Percentiles rank a stretch among this genome's conserved stretches.
Conservation (phyloP, 768 basidiomycete species). For the Lactarius quietus region DNA sequence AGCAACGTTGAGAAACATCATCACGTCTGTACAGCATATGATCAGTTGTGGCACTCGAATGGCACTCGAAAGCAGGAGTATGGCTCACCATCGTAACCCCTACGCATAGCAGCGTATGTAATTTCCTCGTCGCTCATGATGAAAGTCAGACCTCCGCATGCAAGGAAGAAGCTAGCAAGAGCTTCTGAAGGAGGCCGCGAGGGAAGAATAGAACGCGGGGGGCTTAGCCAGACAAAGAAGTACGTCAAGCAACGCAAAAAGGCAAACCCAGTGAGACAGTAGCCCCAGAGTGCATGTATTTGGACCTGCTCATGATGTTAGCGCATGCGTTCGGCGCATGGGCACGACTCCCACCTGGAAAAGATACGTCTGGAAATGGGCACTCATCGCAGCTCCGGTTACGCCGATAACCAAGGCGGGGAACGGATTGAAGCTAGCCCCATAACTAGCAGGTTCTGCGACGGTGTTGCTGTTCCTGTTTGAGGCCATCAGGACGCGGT, state of each 20-base stretch:
- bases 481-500: slow-evolving; percentile 34
- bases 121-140: slow-evolving; percentile 89
- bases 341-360: slow-evolving; percentile 57
- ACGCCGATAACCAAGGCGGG: slow-evolving; percentile 92
- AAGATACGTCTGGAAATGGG: slow-evolving; percentile 86
- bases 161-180: slow-evolving; percentile 79
- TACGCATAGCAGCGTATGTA: slow-evolving; percentile 86
- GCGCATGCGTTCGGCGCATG: neutral
- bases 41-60: slow-evolving; percentile 4
- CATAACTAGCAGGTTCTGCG: slow-evolving; percentile 69
- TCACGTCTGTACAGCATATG: slow-evolving; percentile 51
- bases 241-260: slow-evolving; percentile 85
- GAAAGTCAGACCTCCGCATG: slow-evolving; percentile 86
- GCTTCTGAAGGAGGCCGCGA: slow-evolving; percentile 93
- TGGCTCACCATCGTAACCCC: slow-evolving; percentile 72
- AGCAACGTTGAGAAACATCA: slow-evolving; percentile 86
- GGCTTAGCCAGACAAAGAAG: slow-evolving; percentile 89
- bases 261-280: slow-evolving; percentile 73
- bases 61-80: neutral
- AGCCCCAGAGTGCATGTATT: slow-evolving; percentile 90
- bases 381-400: slow-evolving; percentile 90
- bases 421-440: slow-evolving; percentile 84
- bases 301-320: slow-evolving; percentile 52
- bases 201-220: slow-evolving; percentile 80
- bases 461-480: slow-evolving; percentile 41